Evolutionary conservation across 2,329 filamentous ascomycete genomes (phyloP), one percentile per base, ranked within the genome.

Genomic region (Talaromyces albobiverticillius): DNA sequence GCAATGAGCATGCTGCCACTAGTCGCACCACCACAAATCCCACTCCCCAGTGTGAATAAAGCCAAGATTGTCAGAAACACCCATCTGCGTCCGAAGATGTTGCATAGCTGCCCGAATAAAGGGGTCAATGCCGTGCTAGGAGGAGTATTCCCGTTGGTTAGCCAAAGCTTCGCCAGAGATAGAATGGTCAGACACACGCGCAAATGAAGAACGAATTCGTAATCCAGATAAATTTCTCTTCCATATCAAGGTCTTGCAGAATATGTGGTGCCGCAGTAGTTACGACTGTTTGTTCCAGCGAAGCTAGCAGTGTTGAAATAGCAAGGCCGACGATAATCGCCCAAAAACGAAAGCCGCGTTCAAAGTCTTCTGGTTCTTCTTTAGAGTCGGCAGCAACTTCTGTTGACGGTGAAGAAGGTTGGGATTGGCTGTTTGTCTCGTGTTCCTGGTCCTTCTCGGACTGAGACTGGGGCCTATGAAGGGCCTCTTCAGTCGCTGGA

Each of bases 281-380:
- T 4, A 41, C 36, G 20, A 41, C 36, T 11, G 36, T 41, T 41
- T 41, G 36, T 11, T 41, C 36, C 36, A 41, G 14, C 3, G 36
- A 41, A 11, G 36, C 36, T 18, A 41, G 36, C 4, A 41, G n/a
- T 8, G 36, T 41, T 41, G 36, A 11, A 41, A 11, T 41, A n/a
- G 36, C 36, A 22, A 41, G 36, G 11, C 36, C 36, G 36, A 18
- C n/a, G 36, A 41, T 41, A 14, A 41, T 41, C 3, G 36, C 25
- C 43, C 43, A 46, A n/a, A 46, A 46, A 26, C 42, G 42, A 46
- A 46, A 46, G 22, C 42, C 42, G 10, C 42, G 42, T 18, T 26
- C 14, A 29, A 46, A 46, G 42, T 46, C 42, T 29, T 46, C 42
- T 26, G 42, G 22, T 26, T 14, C 42, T 46, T 46, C n/a, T 5